Base-by-base conservation (phyloP, 2,329 filamentous ascomycete species). In the Ophiocordyceps polyrhachis-furcata region DNA sequence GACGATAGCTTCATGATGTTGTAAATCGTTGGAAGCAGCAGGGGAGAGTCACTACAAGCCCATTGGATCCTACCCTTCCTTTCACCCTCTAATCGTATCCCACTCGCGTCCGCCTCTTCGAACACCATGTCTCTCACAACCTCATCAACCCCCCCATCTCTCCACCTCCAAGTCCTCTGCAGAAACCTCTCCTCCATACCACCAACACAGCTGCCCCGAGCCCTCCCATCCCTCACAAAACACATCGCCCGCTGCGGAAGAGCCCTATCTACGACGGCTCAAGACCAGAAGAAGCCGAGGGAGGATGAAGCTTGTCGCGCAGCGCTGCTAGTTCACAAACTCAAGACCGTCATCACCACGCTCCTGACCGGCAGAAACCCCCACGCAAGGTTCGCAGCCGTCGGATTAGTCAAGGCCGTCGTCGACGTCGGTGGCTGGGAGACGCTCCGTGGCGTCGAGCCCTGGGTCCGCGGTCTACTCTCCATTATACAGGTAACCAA, bases 351-450 rank as follows among this genome's bases (percentile, higher is more conserved):
- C 44, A 68, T 94, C 47, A 80, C 77, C 1, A 79, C 82, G 13
- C 68, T 95, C 14, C 66, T 95, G 31, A 83, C 84, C 56, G 86
- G 89, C 46, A 80, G 80, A 47, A 84, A 67, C 42, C 58, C 75
- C 2, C 76, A 87, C 53, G 84, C 81, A 40, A 76, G 85, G 54
- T 93, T 89, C 65, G 73, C 79, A 17, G 87, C 81, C 7, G 75
- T 83, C 40, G 78, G 83, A 15, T 63, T 95, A 43, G 74, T 87
- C 60, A 95, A 95, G 64, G 75, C 83, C 4, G 68, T 80, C 5
- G 68, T 94, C 40, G 88, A 95, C 54, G 76, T 82, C 38, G 87
- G 87, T 21, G 86, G 86, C 41, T 86, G 83, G 77, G 85, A 93
- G 56, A 76, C 82, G 47, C 68, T 95, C 47, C 77, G 79, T 49